These are phyloP conservation scores for Aspergillus hortae DNA, from an alignment of 2,329 filamentous ascomycete species.

Conservation along the genomic window DNA sequence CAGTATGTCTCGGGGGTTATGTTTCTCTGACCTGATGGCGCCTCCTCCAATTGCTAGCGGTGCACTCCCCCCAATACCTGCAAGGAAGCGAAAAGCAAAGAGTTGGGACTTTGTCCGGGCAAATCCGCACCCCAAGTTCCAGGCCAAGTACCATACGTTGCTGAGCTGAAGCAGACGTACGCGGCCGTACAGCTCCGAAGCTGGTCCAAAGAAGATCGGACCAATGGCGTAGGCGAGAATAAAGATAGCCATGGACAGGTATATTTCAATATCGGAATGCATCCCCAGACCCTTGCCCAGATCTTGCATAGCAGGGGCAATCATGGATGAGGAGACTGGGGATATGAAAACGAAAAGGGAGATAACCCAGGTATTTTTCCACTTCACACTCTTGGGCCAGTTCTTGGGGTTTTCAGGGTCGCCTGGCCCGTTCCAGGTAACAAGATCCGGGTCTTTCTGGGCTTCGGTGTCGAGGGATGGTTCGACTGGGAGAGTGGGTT, in stretches of 20 bases:
- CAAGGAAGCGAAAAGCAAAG: constrained; percentile 55
- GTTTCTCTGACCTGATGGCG: constrained; percentile 38
- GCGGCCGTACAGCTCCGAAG: constrained; percentile 15
- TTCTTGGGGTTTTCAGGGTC: constrained; percentile 48
- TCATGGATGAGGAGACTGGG: constrained; percentile 60
- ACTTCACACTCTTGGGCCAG: constrained; percentile 56
- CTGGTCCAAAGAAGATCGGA: constrained; percentile 13
- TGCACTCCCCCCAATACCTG: constrained; percentile 57
- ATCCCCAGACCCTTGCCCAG: constrained; percentile 55
- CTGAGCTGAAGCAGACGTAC: constrained; percentile 9
- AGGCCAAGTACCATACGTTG: constrained; percentile 14
- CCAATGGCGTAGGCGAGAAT: constrained; percentile 49
- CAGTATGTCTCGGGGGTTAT: too few species aligned
- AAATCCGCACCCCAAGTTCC: constrained; percentile 24
- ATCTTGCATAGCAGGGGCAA: constrained; percentile 48
- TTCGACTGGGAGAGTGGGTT: neutral
- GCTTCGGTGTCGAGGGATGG: neutral
- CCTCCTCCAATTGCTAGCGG: constrained; percentile 18
- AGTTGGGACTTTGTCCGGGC: constrained; percentile 33
- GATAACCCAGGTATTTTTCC: constrained; percentile 53
- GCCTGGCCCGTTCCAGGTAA: constrained; percentile 33
- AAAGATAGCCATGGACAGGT: constrained; percentile 52
- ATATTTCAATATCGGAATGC: constrained; percentile 36
- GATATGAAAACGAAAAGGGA: constrained; percentile 59
- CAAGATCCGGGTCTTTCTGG: constrained; percentile 2